These are phyloP conservation scores for Leptographium wingfieldii DNA, from an alignment of 2,329 filamentous ascomycete genomes.

Conservation along the genomic window DNA sequence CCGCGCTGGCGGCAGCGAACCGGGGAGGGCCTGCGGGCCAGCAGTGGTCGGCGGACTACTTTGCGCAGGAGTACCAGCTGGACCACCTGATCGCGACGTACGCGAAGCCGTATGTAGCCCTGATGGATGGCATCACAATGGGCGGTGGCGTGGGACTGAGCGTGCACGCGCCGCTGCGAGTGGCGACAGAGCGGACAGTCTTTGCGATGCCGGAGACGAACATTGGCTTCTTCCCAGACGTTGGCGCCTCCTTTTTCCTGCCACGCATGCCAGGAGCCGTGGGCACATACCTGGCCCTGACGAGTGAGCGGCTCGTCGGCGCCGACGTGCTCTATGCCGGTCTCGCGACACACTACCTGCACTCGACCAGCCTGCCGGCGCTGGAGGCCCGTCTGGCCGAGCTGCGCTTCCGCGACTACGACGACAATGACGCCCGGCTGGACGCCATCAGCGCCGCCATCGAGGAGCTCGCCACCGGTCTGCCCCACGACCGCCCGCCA, in stretches of 20 bases:
- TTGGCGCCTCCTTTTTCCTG: slow-evolving; percentile 92
- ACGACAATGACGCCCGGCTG: slow-evolving; percentile 48
- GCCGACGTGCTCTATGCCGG: slow-evolving; percentile 83
- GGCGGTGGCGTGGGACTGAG: slow-evolving; percentile 90
- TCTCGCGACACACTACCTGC: slow-evolving; percentile 89
- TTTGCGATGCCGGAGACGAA: slow-evolving; percentile 99
- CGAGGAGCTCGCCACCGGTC: slow-evolving; percentile 77
- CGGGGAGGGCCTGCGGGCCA: slow-evolving; percentile 54
- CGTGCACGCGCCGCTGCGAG: slow-evolving; percentile 88
- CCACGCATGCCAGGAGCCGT: slow-evolving; percentile 75
- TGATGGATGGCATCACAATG: slow-evolving; percentile 99
- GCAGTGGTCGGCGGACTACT: slow-evolving; percentile 69
- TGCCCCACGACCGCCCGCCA: slow-evolving; percentile 64
- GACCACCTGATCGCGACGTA: slow-evolving; percentile 94
- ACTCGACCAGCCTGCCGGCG: slow-evolving; percentile 72
- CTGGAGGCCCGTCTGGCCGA: slow-evolving; percentile 81
- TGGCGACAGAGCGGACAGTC: slow-evolving; percentile 87
- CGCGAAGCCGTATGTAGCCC: slow-evolving; percentile 79
- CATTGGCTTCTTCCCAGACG: slow-evolving; percentile 97
- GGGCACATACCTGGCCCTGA: slow-evolving; percentile 88
- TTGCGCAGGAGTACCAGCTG: slow-evolving; percentile 88
- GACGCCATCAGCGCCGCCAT: slow-evolving; percentile 73
- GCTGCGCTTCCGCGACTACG: slow-evolving; percentile 73
- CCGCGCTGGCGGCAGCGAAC: slow-evolving; percentile 64
- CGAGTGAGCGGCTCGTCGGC: slow-evolving; percentile 70